These are phyloP conservation scores for Buddleja alternifolia DNA, from an alignment of 257 asterid genomes.

Conservation along the genomic window DNA sequence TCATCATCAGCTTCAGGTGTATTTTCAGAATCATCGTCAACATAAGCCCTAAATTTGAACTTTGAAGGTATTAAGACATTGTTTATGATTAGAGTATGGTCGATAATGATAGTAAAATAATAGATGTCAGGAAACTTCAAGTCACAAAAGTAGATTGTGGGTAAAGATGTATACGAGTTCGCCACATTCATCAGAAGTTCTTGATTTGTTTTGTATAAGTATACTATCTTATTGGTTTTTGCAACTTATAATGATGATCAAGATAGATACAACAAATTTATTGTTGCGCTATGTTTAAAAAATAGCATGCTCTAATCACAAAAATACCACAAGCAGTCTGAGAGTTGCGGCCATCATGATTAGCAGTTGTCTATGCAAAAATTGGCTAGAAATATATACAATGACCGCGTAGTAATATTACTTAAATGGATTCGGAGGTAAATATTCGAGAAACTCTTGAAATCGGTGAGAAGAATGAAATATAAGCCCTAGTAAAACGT, in stretches of 20 bases:
- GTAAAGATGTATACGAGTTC: background rate
- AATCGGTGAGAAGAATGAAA: background rate
- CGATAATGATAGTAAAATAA: background rate
- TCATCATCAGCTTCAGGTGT: constrained; percentile 34
- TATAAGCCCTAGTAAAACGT: background rate
- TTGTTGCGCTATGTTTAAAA: background rate
- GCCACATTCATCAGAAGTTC: constrained; percentile 6
- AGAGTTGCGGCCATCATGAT: too few relatives aligned
- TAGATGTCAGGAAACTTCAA: background rate
- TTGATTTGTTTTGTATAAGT: background rate
- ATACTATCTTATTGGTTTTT: background rate
- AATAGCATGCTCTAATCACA: background rate
- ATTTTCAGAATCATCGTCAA: constrained; percentile 30
- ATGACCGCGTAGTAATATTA: background rate
- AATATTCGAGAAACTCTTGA: background rate
- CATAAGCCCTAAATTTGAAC: constrained; percentile 39
- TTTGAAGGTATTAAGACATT: background rate
- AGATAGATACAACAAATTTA: background rate
- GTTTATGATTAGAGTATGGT: background rate
- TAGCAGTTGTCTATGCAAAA: background rate
- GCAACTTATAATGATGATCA: background rate
- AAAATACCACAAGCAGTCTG: background rate
- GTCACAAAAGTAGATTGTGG: background rate
- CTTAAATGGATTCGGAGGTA: background rate
- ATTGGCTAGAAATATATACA: background rate